These are phyloP conservation scores for Penicillium sp. DNA, from an alignment of 2,329 filamentous ascomycete genomes.

Conservation along the genomic window DNA sequence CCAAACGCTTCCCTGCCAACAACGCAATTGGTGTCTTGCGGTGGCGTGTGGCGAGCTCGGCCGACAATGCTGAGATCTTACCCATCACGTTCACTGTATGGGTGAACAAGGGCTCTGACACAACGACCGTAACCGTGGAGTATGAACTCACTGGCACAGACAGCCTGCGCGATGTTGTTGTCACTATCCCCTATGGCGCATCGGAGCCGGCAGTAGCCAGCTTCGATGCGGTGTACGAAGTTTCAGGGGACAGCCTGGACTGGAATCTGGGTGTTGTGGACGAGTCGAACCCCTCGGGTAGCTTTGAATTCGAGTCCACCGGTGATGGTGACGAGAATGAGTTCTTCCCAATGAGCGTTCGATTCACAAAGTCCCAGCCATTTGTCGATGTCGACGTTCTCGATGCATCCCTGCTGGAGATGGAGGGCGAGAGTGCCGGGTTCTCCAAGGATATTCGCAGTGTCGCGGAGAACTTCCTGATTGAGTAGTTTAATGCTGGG, in stretches of 20 bases:
- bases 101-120: slow-evolving; percentile 85
- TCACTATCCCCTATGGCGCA: slow-evolving; percentile 83
- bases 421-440: slow-evolving; percentile 48
- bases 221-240: slow-evolving; percentile 92
- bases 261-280: slow-evolving; percentile 90
- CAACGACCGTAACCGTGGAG: slow-evolving; percentile 89
- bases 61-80: slow-evolving; percentile 76
- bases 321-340: slow-evolving; percentile 84
- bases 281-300: slow-evolving; percentile 77
- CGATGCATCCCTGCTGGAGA: slow-evolving; percentile 48
- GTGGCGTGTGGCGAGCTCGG: slow-evolving; percentile 80
- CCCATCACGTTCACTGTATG: slow-evolving; percentile 97
- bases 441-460: slow-evolving; percentile 53
- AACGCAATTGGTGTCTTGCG: slow-evolving; percentile 90
- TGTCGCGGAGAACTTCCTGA: slow-evolving; percentile 49
- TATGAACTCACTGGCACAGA: slow-evolving; percentile 89
- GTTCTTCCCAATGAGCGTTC: slow-evolving; percentile 96
- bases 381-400: slow-evolving; percentile 89
- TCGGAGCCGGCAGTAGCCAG: slow-evolving; percentile 87
- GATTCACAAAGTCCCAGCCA: slow-evolving; percentile 82
- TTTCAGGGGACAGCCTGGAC: slow-evolving; percentile 87
- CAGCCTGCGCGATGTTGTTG: slow-evolving; percentile 77
- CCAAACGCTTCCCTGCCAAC: slow-evolving; percentile 90
- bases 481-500: slow-evolving; percentile 43
- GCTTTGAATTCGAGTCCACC: slow-evolving; percentile 93